Base-by-base conservation (phyloP, 2,329 filamentous ascomycete species). In the Aspergillus novofumigatus region DNA sequence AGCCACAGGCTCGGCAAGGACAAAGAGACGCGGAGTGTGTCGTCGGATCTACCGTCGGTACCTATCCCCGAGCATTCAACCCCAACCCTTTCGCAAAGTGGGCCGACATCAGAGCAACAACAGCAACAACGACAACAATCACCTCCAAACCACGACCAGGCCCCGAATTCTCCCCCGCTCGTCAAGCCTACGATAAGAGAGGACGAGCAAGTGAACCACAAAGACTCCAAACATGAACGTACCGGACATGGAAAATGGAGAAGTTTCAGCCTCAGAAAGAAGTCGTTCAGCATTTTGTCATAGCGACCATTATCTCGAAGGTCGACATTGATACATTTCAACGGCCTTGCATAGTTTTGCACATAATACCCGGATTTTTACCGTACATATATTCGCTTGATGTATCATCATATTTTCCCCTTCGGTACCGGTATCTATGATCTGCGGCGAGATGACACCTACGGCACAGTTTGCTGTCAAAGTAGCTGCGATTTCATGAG, bases 1-100 rank as follows among this genome's bases (percentile, higher is more conserved):
- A 84, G 89, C 51, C 85, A 87, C 61, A 91, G 88, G 73, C 89
- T 89, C 4, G 62, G 58, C 52, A 75, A 72, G 53, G 70, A 75
- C 25, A 74, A 72, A 59, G 74, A 77, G 44, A 74, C 61, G 35
- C 66, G 67, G 47, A 52, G 57, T n/a, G 68, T 66, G 8, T 66
- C 67, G 26, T 72, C 67, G 6, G 65, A 67, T 52, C 50, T 67
- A 4, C 53, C 66, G 26, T 49, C 63, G 4, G 55, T 62, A 6
- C 59, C 62, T 9, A 55, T 65, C 14, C 55, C 61, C 11, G 70
- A 69, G 52, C 52, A 58, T 29, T 60, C 62, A 14, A 42, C 49
- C 28, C 28, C 62, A 14, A 42, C 49, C 28, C 28, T 29, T 32
- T 49, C 53, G 6, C 57, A 58, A 38, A 45, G 52, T 32, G 52